phyloP scores from a whole-genome alignment of 768 basidiomycete species.

The Suillus paluster region DNA sequence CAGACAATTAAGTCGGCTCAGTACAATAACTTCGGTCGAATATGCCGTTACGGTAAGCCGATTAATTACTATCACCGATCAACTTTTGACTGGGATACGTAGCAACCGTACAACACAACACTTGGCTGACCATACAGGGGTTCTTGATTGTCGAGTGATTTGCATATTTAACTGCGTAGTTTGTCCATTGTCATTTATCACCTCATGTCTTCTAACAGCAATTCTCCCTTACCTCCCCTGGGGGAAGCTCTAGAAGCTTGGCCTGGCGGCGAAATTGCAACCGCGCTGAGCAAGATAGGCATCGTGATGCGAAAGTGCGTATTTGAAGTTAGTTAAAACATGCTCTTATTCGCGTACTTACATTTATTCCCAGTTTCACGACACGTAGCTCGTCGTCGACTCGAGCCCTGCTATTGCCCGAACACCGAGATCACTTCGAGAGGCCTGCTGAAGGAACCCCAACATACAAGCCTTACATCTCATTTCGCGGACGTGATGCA shows the following conservation, averaged over 20 bases:
- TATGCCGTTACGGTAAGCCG: neutral
- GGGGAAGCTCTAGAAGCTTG: neutral
- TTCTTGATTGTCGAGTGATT: no score
- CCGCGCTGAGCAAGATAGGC: neutral
- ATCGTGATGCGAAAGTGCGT: neutral
- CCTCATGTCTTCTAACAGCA: neutral
- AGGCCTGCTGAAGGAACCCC: neutral
- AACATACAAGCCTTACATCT: neutral
- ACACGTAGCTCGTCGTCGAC: neutral
- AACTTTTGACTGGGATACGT: neutral
- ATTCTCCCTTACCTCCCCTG: neutral
- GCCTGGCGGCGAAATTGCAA: neutral
- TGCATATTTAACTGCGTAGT: neutral
- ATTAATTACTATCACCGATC: neutral
- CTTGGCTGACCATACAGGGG: no score
- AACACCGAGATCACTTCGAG: neutral
- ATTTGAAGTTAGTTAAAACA: neutral
- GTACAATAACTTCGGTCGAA: neutral
- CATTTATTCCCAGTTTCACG: neutral
- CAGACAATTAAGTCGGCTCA: neutral
- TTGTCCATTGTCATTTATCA: constrained; percentile 1
- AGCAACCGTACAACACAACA: neutral
- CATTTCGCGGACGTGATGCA: neutral
- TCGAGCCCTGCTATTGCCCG: neutral
- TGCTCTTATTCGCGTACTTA: neutral